Base-by-base conservation (phyloP, 2,329 filamentous ascomycete genomes). In the Rutstroemia sp. region DNA sequence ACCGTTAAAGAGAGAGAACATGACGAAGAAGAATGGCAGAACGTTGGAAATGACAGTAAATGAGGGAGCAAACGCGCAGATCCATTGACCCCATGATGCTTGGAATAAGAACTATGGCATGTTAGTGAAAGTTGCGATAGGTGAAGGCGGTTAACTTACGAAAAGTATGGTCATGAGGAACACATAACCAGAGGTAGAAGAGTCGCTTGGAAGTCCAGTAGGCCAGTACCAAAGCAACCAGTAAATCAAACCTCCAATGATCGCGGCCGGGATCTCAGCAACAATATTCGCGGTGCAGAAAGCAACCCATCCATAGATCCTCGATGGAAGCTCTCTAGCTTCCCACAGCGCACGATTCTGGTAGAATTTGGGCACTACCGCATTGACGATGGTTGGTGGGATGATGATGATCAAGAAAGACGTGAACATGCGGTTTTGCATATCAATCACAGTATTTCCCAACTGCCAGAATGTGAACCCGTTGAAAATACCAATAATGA, bases 341-440 rank as follows among this genome's bases (percentile, higher is more conserved):
- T 87, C 80, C 85, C 87, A 92, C 2, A 92, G 74, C 0, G 78
- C 78, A 69, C 87, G 81, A 69, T 89, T 88, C 63, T 78, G 75
- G 70, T 84, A 88, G 76, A 91, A 92, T 63, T 88, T 89, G n/a
- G 88, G 85, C 1, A 91, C 79, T 2, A 89, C 80, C 12, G 76
- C 80, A 69, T 91, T 91, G 67, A 92, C 79, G 51, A 91, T 76
- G 23, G 86, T 85, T 0, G 87, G 84, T 0, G 87, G 84, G 52
- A 69, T 66, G 1, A 90, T 75, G 8, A 86, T 70, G 51, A 85
- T 79, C 21, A 88, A 64, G 70, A 88, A 89, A 52, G 74, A 71
- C 0, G 86, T 87, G 75, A 92, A 92, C 80, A 91, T 85, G 63
- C 87, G 80, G 71, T 88, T 83, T 67, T 91, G 86, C 78, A 91